These are phyloP conservation scores for Phaeosphaeriaceae sp. DNA, from an alignment of 2,329 filamentous ascomycete species.

Conservation along the genomic window DNA sequence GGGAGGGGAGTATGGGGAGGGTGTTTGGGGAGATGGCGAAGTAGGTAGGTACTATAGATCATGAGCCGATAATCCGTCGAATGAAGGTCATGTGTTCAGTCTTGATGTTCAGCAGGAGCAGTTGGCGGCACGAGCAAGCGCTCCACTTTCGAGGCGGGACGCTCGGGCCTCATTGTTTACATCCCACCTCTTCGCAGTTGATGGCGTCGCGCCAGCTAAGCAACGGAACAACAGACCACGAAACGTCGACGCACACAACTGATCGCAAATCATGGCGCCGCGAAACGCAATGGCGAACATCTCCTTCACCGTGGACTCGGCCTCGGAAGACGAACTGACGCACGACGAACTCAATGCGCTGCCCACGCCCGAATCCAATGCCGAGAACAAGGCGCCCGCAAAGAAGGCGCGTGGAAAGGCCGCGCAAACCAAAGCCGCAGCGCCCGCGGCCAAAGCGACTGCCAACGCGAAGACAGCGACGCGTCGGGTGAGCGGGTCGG, in stretches of 20 bases:
- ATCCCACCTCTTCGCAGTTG: conserved; percentile 8
- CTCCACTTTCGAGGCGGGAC: background rate
- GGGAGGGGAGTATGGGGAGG: conserved; percentile 51
- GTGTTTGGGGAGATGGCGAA: conserved; percentile 34
- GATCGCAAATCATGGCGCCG: conserved; percentile 38
- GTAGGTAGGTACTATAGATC: no score
- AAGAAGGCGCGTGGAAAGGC: conserved; percentile 44
- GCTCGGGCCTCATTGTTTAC: conserved; percentile 15
- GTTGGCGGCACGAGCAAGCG: background rate
- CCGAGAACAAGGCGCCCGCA: conserved; percentile 46
- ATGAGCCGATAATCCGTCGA: no score
- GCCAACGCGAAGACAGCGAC: conserved; percentile 45
- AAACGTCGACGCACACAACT: background rate
- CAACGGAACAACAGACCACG: conserved; percentile 3
- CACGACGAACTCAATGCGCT: conserved; percentile 43
- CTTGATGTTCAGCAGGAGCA: no score
- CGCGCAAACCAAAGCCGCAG: conserved; percentile 31
- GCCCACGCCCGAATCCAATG: conserved; percentile 50
- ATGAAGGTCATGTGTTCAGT: no score
- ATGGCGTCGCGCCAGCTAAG: conserved; percentile 1
- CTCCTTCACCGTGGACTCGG: conserved; percentile 50
- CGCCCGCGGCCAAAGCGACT: conserved; percentile 36
- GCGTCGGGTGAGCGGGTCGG: conserved; percentile 47
- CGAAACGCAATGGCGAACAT: conserved; percentile 41
- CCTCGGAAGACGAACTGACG: conserved; percentile 51